Percentiles rank a stretch among this genome's conserved stretches.
These are phyloP conservation scores for Euphorbia peplus DNA, from an alignment of 345 rosid genomes.

Conservation along the genomic window DNA sequence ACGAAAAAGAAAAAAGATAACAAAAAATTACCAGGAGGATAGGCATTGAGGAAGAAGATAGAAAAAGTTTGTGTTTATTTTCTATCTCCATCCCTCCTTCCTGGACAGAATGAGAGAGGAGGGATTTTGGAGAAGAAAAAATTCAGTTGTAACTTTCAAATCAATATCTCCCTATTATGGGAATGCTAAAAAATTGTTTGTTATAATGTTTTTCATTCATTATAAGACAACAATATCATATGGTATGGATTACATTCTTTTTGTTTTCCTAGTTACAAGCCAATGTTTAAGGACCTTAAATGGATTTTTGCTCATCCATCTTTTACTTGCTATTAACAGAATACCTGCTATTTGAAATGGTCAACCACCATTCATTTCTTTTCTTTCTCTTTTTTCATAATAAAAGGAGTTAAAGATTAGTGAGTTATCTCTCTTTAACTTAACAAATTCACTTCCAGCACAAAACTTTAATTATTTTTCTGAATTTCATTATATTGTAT, in stretches of 20 bases:
- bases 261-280: slow-evolving; percentile 7
- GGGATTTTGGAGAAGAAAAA: slow-evolving; percentile 11
- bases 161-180: slow-evolving; percentile 7
- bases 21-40: slow-evolving; percentile 43
- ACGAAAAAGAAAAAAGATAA: not conserved
- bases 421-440: too few species aligned
- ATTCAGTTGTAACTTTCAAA: not conserved
- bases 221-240: slow-evolving; percentile 17
- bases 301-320: not conserved
- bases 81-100: slow-evolving; percentile 56
- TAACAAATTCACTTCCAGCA: too few species aligned
- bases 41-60: slow-evolving; percentile 41
- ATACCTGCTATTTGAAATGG: slow-evolving; percentile 17
- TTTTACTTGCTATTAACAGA: slow-evolving; percentile 4
- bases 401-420: not conserved
- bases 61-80: slow-evolving; percentile 29
- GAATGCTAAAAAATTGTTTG: not conserved
- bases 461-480: too few species aligned
- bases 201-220: not conserved
- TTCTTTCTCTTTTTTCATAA: not conserved
- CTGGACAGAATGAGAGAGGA: slow-evolving; percentile 24
- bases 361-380: slow-evolving; percentile 12
- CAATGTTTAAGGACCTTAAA: slow-evolving; percentile 9
- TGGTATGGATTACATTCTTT: slow-evolving; percentile 3
- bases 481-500: too few species aligned